These are phyloP conservation scores for Lathyrus oleraceus DNA, from an alignment of 306 rosid genomes.

Conservation along the genomic window DNA sequence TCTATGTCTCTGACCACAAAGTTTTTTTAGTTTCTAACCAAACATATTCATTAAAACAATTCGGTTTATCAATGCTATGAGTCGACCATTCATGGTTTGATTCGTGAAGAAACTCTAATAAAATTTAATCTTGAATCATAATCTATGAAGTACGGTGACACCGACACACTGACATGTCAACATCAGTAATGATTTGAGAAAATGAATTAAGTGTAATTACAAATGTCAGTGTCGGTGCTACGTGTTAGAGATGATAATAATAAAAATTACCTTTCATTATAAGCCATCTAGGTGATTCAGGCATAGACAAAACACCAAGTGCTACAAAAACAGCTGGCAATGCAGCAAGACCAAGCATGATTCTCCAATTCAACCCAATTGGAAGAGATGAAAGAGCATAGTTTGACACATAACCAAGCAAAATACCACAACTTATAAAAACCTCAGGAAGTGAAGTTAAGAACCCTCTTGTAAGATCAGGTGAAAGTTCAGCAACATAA, in stretches of 20 bases:
- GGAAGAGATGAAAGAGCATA: constrained; percentile 61
- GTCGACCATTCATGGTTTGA: neutral
- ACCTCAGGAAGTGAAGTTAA: constrained; percentile 84
- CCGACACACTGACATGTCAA: too few relatives aligned
- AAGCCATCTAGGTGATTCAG: constrained; percentile 85
- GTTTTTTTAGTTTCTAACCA: too few relatives aligned
- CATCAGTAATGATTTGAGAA: too few relatives aligned
- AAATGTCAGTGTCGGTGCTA: too few relatives aligned
- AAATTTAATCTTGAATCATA: neutral
- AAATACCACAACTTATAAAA: constrained; percentile 66
- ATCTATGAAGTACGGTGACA: too few relatives aligned
- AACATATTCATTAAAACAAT: too few relatives aligned
- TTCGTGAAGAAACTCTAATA: neutral
- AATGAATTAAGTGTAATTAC: too few relatives aligned
- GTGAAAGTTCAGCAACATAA: constrained; percentile 77
- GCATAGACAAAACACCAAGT: constrained; percentile 65
- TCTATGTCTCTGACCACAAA: neutral
- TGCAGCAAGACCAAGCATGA: constrained; percentile 77
- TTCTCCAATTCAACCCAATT: constrained; percentile 53
- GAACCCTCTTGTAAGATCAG: constrained; percentile 66
- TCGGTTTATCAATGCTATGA: neutral
- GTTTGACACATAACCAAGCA: constrained; percentile 68
- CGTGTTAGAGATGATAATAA: too few relatives aligned
- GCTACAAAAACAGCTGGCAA: constrained; percentile 56
- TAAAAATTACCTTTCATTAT: constrained; percentile 53